phyloP scores from a whole-genome alignment of 352 stramenopile species.

The Phytophthora constricta region DNA sequence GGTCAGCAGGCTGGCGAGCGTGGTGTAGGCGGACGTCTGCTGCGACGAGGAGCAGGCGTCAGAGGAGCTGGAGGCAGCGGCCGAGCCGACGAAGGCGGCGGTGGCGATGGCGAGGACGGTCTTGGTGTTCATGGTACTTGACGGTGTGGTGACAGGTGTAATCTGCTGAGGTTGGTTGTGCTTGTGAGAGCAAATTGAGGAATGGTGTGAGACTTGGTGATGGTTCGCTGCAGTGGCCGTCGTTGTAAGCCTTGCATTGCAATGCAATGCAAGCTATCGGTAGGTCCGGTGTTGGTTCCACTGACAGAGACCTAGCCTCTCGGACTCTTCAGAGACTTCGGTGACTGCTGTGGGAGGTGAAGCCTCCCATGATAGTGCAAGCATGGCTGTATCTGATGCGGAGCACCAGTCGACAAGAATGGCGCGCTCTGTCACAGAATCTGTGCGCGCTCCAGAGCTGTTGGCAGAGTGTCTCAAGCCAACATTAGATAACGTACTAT shows the following conservation, averaged over 20 bases:
- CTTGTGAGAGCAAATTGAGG: not conserved
- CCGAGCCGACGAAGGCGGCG: slow-evolving; percentile 19
- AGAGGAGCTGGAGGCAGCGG: slow-evolving; percentile 3
- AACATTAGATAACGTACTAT: too few relatives aligned
- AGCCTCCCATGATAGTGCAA: not conserved
- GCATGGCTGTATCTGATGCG: not conserved
- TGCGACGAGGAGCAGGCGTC: slow-evolving; percentile 18
- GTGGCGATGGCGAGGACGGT: slow-evolving; percentile 16
- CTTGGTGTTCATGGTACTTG: slow-evolving; percentile 28
- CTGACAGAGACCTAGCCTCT: too few relatives aligned
- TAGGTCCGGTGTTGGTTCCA: not conserved
- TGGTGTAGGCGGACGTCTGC: slow-evolving; percentile 20
- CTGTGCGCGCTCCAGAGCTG: not conserved
- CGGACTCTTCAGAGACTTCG: too few relatives aligned
- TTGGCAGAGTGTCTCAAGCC: not conserved
- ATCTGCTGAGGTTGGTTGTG: not conserved
- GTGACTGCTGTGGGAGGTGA: not conserved
- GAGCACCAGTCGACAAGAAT: slow-evolving; percentile 9
- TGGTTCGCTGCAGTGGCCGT: too few relatives aligned
- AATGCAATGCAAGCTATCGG: too few relatives aligned
- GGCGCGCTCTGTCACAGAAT: too few relatives aligned
- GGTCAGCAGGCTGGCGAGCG: slow-evolving; percentile 23
- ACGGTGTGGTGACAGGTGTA: not conserved
- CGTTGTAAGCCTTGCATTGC: too few relatives aligned
- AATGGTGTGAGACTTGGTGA: too few relatives aligned